Evolutionary conservation across 768 basidiomycete species (phyloP).

Genomic region (Hericium coralloides): DNA sequence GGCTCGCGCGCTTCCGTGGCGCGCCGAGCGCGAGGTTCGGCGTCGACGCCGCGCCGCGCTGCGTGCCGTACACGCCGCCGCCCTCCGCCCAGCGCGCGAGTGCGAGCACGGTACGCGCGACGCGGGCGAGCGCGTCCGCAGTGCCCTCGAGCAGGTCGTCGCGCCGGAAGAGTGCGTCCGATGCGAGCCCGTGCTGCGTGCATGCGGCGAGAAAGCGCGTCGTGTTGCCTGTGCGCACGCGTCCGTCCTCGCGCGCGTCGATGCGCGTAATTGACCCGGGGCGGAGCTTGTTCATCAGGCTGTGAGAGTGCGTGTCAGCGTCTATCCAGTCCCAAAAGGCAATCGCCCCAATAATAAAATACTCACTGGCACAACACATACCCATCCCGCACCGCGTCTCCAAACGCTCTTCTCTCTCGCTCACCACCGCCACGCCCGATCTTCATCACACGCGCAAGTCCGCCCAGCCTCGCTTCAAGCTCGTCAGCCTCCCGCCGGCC

Average conservation of each 20-base stretch:
- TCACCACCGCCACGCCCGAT: constrained; percentile 57
- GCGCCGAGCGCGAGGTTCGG: constrained; percentile 42
- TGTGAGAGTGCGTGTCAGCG: constrained; percentile 24
- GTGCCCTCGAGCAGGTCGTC: constrained; percentile 61
- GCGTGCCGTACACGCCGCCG: constrained; percentile 6
- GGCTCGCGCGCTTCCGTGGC: constrained; percentile 32
- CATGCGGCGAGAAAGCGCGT: constrained; percentile 74
- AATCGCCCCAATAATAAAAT: background rate
- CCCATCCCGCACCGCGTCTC: constrained; percentile 74
- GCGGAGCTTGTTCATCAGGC: constrained; percentile 73
- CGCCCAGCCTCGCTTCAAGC: constrained; percentile 57
- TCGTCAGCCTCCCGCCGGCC: constrained; percentile 61
- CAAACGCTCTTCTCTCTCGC: constrained; percentile 62
- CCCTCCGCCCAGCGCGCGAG: constrained; percentile 55
- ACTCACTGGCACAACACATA: constrained; percentile 87
- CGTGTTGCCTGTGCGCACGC: constrained; percentile 59
- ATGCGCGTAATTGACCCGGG: constrained; percentile 51
- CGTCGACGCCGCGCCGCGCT: constrained; percentile 47
- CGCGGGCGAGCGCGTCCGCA: constrained; percentile 55
- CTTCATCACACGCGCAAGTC: constrained; percentile 61
- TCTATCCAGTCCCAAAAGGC: background rate
- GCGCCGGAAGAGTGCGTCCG: constrained; percentile 56
- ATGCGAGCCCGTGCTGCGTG: constrained; percentile 51
- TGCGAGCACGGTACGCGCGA: constrained; percentile 66
- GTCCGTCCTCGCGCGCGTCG: constrained; percentile 58